Conservation (phyloP, 495 filamentous ascomycete species). For the Articulospora tetracladia region DNA sequence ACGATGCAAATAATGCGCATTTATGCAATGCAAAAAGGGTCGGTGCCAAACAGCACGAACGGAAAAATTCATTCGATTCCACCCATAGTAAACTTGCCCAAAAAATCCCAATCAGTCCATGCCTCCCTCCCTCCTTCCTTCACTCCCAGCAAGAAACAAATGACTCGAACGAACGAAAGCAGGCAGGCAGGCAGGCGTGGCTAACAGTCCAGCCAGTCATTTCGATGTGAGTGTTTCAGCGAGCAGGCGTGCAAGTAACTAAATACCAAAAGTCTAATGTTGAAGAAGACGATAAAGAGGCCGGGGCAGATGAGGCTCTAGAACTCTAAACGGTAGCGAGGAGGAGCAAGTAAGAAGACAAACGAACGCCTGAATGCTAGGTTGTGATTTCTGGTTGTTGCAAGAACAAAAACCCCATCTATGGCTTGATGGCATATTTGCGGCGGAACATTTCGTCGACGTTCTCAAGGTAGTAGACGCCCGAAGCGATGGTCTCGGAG, state of each 20-base stretch:
- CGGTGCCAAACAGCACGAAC: too few species aligned
- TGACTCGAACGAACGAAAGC: background rate
- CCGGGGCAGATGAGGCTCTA: background rate
- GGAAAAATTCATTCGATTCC: too few species aligned
- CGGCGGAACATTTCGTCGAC: slow-evolving; percentile 96
- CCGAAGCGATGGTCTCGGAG: slow-evolving; percentile 68
- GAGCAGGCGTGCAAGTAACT: background rate
- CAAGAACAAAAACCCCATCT: slow-evolving; percentile 27
- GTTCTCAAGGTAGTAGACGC: slow-evolving; percentile 85
- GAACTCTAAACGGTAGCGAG: background rate
- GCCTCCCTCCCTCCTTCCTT: background rate
- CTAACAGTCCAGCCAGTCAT: background rate
- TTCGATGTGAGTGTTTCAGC: background rate
- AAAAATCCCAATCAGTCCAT: background rate
- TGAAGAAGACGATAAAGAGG: background rate
- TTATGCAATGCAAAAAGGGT: background rate
- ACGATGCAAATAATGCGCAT: background rate
- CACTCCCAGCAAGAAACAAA: background rate
- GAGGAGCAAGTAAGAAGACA: background rate
- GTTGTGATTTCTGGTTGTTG: background rate
- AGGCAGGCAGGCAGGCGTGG: too few species aligned
- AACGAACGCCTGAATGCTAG: background rate
- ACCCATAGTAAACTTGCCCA: too few species aligned
- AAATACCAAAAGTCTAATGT: background rate
- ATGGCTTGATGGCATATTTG: slow-evolving; percentile 83